Base-by-base conservation (phyloP, 2,329 filamentous ascomycete species). In the Scytalidium sp. region DNA sequence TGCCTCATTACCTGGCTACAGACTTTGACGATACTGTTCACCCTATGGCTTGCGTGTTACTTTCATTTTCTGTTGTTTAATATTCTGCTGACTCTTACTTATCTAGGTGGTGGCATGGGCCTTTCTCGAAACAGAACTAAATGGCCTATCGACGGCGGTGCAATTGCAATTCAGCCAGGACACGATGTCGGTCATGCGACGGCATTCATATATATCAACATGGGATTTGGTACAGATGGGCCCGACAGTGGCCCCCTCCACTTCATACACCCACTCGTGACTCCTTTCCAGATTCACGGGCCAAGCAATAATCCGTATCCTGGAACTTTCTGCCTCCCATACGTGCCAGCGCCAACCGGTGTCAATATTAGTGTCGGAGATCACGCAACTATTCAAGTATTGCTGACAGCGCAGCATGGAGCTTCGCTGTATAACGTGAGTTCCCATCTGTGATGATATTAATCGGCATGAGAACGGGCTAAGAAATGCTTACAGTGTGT, bases 181-280 rank as follows among this genome's bases (percentile, higher is more conserved):
- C 97, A 92, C 92, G 96, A 96, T 75, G 82, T 84, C 43, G 92
- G 92, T 56, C 92, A 97, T 67, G 67, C 79, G 32, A 84, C 81
- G 5, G 91, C 90, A 17, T 79, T 89, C 58, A 77, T 96, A 63
- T 95, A 95, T 70, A 74, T 96, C 71, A 97, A 97, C 74, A 78
- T 97, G 51, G 92, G 93, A 58, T 81, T 90, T 55, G 89, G 88
- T 56, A 88, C 78, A 36, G 75, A 77, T 11, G 80, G 78, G 0
- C 80, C 81, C 11, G 74, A 78, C 54, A 22, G 45, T 25, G 81
- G 86, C 3, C 92, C 92, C 0, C 67, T 71, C 8, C 96, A 97
- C 76, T 92, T 93, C 83, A 93, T 88, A 57, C 81, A 86, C 65
- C 74, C 81, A 20, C 92, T 96, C 79, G 70, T 92, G 2, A 73